A percentile compares a stretch with the other conserved stretches of the same genome.
phyloP scores from a whole-genome alignment of 2,329 filamentous ascomycete species.

The Sarocladium oryzae region DNA sequence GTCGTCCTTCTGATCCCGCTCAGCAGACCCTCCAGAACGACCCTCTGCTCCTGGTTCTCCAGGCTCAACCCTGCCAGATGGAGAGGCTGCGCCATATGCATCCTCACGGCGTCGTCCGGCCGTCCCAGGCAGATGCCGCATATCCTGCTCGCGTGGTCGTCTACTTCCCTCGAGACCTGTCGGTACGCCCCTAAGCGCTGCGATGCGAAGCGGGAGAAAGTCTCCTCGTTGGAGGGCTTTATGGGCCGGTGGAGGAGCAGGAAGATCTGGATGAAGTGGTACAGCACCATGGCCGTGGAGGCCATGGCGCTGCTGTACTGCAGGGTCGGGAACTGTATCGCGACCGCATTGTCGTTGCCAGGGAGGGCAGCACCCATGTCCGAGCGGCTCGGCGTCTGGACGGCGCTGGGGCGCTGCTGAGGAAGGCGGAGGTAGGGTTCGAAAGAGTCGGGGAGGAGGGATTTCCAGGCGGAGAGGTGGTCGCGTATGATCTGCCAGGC shows the following conservation, averaged over 20 bases:
- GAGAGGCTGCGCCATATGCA: slow-evolving; percentile 5
- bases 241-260: slow-evolving; percentile 11
- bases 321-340: slow-evolving; percentile 11
- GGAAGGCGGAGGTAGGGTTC: slow-evolving; percentile 12
- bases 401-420: neutral
- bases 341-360: neutral
- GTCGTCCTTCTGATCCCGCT: neutral
- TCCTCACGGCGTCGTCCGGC: neutral
- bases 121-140: slow-evolving; percentile 6
- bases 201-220: slow-evolving; percentile 1
- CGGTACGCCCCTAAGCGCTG: slow-evolving; percentile 1
- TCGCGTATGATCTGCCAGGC: slow-evolving; percentile 9
- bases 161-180: slow-evolving; percentile 2
- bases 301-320: slow-evolving; percentile 15
- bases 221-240: neutral
- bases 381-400: neutral
- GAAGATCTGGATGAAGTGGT: slow-evolving; percentile 15
- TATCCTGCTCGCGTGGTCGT: slow-evolving; percentile 5
- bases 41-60: neutral
- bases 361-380: neutral
- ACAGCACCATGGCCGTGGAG: slow-evolving; percentile 14
- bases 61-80: slow-evolving; percentile 5
- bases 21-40: slow-evolving; percentile 3
- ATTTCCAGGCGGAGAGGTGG: slow-evolving; percentile 12
- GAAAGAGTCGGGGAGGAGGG: slow-evolving; percentile 13